Evolutionary conservation across 805 yeast species (phyloP), one percentile per base, ranked within the genome.

Genomic region (Lipomyces oligophaga): DNA sequence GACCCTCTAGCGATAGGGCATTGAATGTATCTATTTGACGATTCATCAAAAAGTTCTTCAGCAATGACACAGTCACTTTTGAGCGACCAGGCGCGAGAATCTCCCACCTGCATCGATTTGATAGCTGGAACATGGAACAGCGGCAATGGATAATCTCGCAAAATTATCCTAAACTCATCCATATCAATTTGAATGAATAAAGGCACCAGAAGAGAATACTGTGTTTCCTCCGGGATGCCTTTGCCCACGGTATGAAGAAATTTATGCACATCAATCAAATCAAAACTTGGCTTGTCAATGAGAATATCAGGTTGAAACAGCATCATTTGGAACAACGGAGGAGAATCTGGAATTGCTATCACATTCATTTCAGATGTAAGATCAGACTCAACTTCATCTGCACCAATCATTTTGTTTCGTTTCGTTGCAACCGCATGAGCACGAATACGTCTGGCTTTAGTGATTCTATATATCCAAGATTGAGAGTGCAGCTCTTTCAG

Each of bases 141-240:
- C 0, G 97, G 97, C 13, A 90, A 60, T 0, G 97, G 97, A 60
- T 83, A 87, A 60, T 89, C 97, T 44, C 93, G 70, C 49, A 89
- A 57, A 61, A 85, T 90, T 58, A 80, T 73, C 49, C 93, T 67
- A 10, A 81, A 61, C 58, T 86, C 94, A 2, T 68, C 66, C 31
- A 85, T 68, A 13, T 67, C 70, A 41, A 85, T 67, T 44, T 80
- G 77, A 11, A 83, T 34, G 62, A 69, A 68, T 44, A 80, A 58
- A 0, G 97, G 97, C 1, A 88, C 58, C 61, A 82, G 61, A 16
- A 85, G 70, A 0, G 90, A 79, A 62, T 78, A 89, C 41, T 71
- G 60, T 0, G 87, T 78, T 47, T 83, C 85, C 42, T 61, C 60
- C 0, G 97, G 97, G 10, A 83, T 76, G 0, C 93, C 94, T 61